A percentile compares a stretch with the other conserved stretches of the same genome.
Evolutionary conservation across 495 filamentous ascomycete species (phyloP).

Genomic region (Hypoxylon lenormandii): DNA sequence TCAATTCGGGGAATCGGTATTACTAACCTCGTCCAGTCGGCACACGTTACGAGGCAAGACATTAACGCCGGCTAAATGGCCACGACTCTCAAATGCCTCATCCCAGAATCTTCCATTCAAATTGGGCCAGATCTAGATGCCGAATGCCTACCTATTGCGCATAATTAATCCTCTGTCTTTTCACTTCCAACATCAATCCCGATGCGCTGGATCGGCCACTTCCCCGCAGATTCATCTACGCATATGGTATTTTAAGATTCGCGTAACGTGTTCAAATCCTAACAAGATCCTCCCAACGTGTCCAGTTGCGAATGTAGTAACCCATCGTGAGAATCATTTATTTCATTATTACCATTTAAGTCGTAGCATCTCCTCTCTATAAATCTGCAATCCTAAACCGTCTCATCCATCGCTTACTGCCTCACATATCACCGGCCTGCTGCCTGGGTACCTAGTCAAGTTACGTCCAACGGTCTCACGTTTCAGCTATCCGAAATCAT

Average conservation of each 20-base stretch:
- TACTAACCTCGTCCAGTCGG: no score
- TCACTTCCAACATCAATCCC: constrained; percentile 7
- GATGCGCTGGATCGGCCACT: constrained; percentile 3
- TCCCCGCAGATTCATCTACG: constrained; percentile 19
- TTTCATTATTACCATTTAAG: neutral
- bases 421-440: no score
- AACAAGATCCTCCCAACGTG: constrained; percentile 31
- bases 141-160: neutral
- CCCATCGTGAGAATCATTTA: neutral
- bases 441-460: neutral
- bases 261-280: constrained; percentile 34
- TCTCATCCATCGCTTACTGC: no score
- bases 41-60: no score
- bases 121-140: neutral
- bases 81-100: neutral
- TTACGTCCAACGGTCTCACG: neutral
- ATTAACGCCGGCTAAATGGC: constrained; percentile 23
- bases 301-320: constrained; percentile 23
- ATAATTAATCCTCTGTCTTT: neutral
- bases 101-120: neutral
- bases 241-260: constrained; percentile 4
- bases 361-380: neutral
- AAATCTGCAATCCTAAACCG: neutral
- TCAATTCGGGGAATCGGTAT: neutral
- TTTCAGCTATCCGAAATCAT: neutral